Evolutionary conservation across 2,329 filamentous ascomycete species (phyloP).

Genomic region (Aspergillus sp.): DNA sequence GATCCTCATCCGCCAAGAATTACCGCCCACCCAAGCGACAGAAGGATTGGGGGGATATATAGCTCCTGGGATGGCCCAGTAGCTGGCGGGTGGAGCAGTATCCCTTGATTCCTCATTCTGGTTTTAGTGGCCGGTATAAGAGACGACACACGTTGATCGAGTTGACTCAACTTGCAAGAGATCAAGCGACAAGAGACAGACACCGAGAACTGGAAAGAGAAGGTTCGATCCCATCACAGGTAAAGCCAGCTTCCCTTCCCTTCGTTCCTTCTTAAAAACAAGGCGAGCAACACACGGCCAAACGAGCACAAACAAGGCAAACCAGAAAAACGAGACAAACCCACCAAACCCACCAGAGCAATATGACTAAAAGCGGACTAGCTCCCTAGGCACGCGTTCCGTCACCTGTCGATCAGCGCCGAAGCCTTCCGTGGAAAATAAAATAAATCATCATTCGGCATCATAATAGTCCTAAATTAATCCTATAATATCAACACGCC

Average conservation of each 20-base stretch:
- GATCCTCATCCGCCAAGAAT: not conserved
- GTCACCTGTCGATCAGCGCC: conserved; percentile 25
- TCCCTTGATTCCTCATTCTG: not conserved
- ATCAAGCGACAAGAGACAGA: too few relatives aligned
- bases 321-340: not conserved
- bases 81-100: not conserved
- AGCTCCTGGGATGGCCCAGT: not conserved
- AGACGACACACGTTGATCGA: too few relatives aligned
- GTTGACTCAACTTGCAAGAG: too few relatives aligned
- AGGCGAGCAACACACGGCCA: too few relatives aligned
- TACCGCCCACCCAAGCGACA: not conserved
- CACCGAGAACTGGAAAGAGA: too few relatives aligned
- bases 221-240: too few relatives aligned
- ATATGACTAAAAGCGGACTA: conserved; percentile 31
- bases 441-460: conserved; percentile 21
- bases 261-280: too few relatives aligned
- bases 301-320: too few relatives aligned
- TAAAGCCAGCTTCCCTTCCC: too few relatives aligned
- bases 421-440: conserved; percentile 22
- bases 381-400: conserved; percentile 26
- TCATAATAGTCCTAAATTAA: conserved; percentile 6
- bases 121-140: too few relatives aligned
- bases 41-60: not conserved
- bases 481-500: conserved; percentile 1
- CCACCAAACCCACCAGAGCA: conserved; percentile 7